Conservation (phyloP, 2,329 filamentous ascomycete genomes). For the Zymoseptoria ardabiliae region DNA sequence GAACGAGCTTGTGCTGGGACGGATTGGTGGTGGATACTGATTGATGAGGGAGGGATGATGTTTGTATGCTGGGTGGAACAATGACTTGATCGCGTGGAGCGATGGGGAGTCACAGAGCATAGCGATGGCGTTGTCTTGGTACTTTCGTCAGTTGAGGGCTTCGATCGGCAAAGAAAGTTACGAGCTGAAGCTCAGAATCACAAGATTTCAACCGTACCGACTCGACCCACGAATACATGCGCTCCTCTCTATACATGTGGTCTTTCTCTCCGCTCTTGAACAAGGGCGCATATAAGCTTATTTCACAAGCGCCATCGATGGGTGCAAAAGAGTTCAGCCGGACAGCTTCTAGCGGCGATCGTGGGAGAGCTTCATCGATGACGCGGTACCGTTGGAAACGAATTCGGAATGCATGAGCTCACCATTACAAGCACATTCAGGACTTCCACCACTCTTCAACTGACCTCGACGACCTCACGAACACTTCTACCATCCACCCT, state of each 20-base stretch:
- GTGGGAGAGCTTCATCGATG: not conserved
- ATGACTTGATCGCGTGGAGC: not conserved
- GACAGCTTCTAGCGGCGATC: not conserved
- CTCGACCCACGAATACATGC: too few relatives aligned
- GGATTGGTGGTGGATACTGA: slow-evolving; percentile 13
- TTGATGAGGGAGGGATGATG: not conserved
- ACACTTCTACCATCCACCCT: too few relatives aligned
- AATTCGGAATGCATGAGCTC: slow-evolving; percentile 4
- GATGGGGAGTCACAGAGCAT: not conserved
- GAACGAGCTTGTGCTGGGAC: slow-evolving; percentile 34
- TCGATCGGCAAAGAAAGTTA: too few relatives aligned
- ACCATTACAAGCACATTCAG: slow-evolving; percentile 7
- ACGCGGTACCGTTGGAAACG: not conserved
- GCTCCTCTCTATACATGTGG: too few relatives aligned
- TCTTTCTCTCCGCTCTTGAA: too few relatives aligned
- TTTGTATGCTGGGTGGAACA: not conserved
- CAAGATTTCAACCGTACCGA: too few relatives aligned
- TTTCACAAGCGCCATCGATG: not conserved
- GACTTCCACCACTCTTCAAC: too few relatives aligned
- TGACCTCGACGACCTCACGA: too few relatives aligned
- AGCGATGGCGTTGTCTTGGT: not conserved
- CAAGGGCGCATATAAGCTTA: not conserved
- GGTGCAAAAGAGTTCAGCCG: not conserved
- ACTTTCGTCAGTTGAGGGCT: not conserved
- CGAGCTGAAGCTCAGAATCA: too few relatives aligned